Base-by-base conservation (phyloP, 176 grass and related monocot species). In the Oryza glumipatula region DNA sequence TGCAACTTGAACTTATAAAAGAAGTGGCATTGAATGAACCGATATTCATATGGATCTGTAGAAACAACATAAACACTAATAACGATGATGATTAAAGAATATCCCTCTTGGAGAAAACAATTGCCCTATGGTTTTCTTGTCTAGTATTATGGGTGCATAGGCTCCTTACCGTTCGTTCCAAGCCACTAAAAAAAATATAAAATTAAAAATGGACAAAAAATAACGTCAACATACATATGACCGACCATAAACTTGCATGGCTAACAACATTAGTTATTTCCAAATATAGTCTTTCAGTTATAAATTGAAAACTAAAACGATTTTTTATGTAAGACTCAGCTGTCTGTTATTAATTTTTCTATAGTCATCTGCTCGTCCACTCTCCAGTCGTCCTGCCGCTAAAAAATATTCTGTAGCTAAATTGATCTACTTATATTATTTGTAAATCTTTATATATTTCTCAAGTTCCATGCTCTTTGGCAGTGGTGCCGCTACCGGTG, bases 41-140 rank as follows among this genome's bases (percentile, higher is more conserved):
- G 36, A 52, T 23, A 15, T 6, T 52, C 45, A 51, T 36, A 21
- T 36, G 44, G 23, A 80, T 36, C 26, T 35, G 9, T 3, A 8
- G 11, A 67, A 52, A 51, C 10, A 80, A 36, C 22, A 39, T 15
- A 65, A 65, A 6, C 7, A 38, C 11, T 11, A 35, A 81, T 52
- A 16, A 33, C 21, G 16, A 58, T 11, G 9, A 70, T 49, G 33
- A 39, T 54, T 23, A 49, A 81, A 41, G 30, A 70, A 81, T 32
- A 70, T 81, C 47, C 79, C 46, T 41, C 47, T 39, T 70, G 32
- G 79, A 70, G 69, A 56, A 79, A 81, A 70, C 6, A 81, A 80
- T n/a, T 80, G 19, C 54, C 19, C 5, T 16, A 11, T 67, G 63
- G 44, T 56, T n/a, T 70, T 81, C 32, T 21, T 24, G 28, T 30